Conservation (phyloP, 2,329 filamentous ascomycete species). For the Aureobasidium lini region DNA sequence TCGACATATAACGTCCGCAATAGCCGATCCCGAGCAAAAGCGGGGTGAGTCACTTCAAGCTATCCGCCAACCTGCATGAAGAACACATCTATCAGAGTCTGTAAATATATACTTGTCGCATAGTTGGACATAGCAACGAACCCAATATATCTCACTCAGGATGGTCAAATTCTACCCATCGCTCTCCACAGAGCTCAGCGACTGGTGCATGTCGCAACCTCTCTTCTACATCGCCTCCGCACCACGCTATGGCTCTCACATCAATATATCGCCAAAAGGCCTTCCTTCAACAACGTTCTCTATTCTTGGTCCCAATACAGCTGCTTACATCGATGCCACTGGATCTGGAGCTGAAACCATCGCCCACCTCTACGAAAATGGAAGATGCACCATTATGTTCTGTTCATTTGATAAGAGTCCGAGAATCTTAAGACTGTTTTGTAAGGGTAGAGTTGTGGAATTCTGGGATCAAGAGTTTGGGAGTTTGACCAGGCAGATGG, state of each 20-base stretch:
- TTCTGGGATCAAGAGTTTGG: constrained; percentile 43
- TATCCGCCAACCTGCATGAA: not conserved
- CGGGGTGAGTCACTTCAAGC: constrained; percentile 2
- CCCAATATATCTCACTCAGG: not conserved
- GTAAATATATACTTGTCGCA: too few relatives aligned
- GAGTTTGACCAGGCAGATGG: constrained; percentile 38
- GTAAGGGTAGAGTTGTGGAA: constrained; percentile 52
- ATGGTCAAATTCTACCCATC: constrained; percentile 56
- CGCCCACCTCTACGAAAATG: constrained; percentile 68
- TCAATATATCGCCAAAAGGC: constrained; percentile 74
- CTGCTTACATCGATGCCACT: constrained; percentile 65
- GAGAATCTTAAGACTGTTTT: constrained; percentile 59
- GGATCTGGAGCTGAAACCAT: constrained; percentile 73
- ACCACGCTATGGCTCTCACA: constrained; percentile 57
- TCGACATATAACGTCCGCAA: not conserved
- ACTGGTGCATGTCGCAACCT: constrained; percentile 60
- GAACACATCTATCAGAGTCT: too few relatives aligned
- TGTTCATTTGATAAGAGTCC: constrained; percentile 55
- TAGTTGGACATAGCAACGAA: too few relatives aligned
- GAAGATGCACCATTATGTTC: constrained; percentile 67
- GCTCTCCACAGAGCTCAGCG: constrained; percentile 48
- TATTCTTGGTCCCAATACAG: constrained; percentile 50
- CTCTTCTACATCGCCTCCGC: constrained; percentile 72
- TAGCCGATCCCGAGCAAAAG: constrained; percentile 2
- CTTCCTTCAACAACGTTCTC: constrained; percentile 55